phyloP scores from a whole-genome alignment of 176 grass and related monocot genomes.

The Stipa capillata region DNA sequence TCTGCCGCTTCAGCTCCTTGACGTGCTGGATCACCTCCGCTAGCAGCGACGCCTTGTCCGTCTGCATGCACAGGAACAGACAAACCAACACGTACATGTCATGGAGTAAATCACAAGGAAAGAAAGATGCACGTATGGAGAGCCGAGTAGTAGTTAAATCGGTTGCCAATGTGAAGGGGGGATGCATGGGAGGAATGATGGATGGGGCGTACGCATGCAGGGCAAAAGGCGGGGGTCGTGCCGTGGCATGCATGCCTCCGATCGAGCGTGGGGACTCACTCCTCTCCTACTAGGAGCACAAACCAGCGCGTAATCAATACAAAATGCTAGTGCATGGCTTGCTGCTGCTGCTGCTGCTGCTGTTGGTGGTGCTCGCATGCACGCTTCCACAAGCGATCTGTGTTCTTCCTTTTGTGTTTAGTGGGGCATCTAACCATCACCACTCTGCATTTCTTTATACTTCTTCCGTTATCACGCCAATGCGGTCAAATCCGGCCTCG shows the following conservation, averaged over 20 bases:
- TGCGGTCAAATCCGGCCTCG: conserved; percentile 6
- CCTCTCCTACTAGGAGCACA: conserved; percentile 16
- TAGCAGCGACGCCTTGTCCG: conserved; percentile 94
- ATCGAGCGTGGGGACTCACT: conserved; percentile 34
- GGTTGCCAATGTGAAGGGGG: conserved; percentile 2
- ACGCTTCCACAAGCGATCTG: conserved; percentile 53
- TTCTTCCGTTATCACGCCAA: conserved; percentile 12
- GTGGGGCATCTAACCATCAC: conserved; percentile 35
- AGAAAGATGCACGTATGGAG: not conserved
- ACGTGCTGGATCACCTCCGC: conserved; percentile 98
- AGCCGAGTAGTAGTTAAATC: conserved; percentile 1
- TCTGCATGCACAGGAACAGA: conserved; percentile 17
- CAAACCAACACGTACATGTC: not conserved
- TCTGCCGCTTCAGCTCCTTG: conserved; percentile 95
- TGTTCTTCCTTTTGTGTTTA: conserved; percentile 22
- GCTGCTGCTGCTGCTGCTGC: not conserved
- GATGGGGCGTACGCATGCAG: conserved; percentile 41
- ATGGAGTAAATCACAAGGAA: conserved; percentile 23
- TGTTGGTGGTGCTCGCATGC: conserved; percentile 49
- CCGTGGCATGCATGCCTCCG: conserved; percentile 31
- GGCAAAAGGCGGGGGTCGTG: conserved; percentile 25
- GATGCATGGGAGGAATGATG: conserved; percentile 34
- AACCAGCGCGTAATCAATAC: conserved; percentile 23
- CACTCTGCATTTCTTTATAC: conserved; percentile 26
- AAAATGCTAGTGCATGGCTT: conserved; percentile 25